A percentile compares a stretch with the other conserved stretches of the same genome.
These are phyloP conservation scores for Oryza meridionalis DNA, from an alignment of 176 grass and related monocot genomes.

Conservation along the genomic window DNA sequence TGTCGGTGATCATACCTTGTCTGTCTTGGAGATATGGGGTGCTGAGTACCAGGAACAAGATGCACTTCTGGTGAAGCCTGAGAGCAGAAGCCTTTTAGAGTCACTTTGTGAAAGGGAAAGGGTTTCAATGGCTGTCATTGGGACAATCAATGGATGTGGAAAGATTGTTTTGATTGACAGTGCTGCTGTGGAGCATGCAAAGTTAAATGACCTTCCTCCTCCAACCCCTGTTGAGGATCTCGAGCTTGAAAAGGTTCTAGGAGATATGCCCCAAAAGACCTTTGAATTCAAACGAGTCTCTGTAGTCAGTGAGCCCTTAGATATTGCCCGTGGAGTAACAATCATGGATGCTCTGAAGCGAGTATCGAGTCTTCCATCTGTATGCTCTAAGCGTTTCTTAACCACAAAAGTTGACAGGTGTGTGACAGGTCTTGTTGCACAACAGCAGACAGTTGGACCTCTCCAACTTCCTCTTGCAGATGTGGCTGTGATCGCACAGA, in stretches of 20 bases:
- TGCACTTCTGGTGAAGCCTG: slow-evolving; percentile 69
- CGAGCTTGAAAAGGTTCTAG: slow-evolving; percentile 89
- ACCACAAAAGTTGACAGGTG: slow-evolving; percentile 89
- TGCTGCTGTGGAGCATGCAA: slow-evolving; percentile 58
- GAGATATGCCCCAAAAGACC: slow-evolving; percentile 92
- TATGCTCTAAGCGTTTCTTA: slow-evolving; percentile 92
- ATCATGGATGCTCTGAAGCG: slow-evolving; percentile 79
- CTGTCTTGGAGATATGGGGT: slow-evolving; percentile 84
- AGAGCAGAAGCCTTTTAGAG: slow-evolving; percentile 55
- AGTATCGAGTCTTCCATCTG: slow-evolving; percentile 72
- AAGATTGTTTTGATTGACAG: slow-evolving; percentile 88
- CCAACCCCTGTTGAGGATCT: slow-evolving; percentile 73
- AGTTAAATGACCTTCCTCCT: slow-evolving; percentile 51
- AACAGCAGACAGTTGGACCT: slow-evolving; percentile 74
- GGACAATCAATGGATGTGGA: slow-evolving; percentile 78
- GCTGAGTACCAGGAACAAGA: slow-evolving; percentile 94
- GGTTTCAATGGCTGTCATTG: slow-evolving; percentile 79
- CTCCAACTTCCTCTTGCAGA: slow-evolving; percentile 85
- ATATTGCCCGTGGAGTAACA: slow-evolving; percentile 71
- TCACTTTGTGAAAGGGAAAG: slow-evolving; percentile 71
- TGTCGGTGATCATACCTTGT: slow-evolving; percentile 92
- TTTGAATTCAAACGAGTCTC: slow-evolving; percentile 68
- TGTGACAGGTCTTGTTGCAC: slow-evolving; percentile 81
- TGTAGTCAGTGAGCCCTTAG: slow-evolving; percentile 57
- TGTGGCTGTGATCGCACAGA: slow-evolving; percentile 91